Percentiles rank a stretch among this genome's conserved stretches.
Conservation (phyloP, 345 rosid genomes). For the Corchorus capsularis region DNA sequence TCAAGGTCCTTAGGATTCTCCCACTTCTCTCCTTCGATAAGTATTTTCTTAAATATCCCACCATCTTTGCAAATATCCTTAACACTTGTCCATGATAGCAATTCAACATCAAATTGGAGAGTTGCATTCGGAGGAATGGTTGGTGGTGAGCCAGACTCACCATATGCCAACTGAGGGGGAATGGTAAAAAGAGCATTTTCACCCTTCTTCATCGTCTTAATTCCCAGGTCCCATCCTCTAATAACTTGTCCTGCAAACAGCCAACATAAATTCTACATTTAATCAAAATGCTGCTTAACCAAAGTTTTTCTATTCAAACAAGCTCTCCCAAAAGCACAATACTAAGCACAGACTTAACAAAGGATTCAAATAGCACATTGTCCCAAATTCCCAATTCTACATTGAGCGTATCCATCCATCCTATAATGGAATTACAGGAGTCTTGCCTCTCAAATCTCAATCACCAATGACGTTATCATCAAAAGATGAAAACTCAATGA, state of each 20-base stretch:
- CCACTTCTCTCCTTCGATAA: constrained; percentile 73
- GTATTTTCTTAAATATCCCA: constrained; percentile 74
- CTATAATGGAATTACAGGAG: neutral
- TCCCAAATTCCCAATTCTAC: neutral
- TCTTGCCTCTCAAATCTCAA: neutral
- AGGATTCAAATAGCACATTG: neutral
- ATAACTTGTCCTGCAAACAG: constrained; percentile 72
- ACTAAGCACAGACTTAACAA: neutral
- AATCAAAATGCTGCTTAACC: too few relatives aligned
- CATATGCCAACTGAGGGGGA: constrained; percentile 83
- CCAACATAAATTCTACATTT: neutral
- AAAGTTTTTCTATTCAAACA: neutral
- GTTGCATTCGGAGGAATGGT: constrained; percentile 89
- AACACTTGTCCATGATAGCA: constrained; percentile 76
- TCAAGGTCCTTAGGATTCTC: constrained; percentile 79
- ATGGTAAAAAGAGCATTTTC: constrained; percentile 89
- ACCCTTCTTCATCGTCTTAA: constrained; percentile 95
- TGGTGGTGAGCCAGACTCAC: constrained; percentile 83
- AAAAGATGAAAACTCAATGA: neutral
- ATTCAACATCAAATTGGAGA: constrained; percentile 81
- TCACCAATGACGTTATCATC: neutral
- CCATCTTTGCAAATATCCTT: constrained; percentile 91
- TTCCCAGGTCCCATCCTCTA: constrained; percentile 97
- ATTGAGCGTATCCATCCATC: too few relatives aligned
- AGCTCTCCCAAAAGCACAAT: neutral